Evolutionary conservation across 2,329 filamentous ascomycete species (phyloP).

Genomic region (Talaromyces sp.): DNA sequence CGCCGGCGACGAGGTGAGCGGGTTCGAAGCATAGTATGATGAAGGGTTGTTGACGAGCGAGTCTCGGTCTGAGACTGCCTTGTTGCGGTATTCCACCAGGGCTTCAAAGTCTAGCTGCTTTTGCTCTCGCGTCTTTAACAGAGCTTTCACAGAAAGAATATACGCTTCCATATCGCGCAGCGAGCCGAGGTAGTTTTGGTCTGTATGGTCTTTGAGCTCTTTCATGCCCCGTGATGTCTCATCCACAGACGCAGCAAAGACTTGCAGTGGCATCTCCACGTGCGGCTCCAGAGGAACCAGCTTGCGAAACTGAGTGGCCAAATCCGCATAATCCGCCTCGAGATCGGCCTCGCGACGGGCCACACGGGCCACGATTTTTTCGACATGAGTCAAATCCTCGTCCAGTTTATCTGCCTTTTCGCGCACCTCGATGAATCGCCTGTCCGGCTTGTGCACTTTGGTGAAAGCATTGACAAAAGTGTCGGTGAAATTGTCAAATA

Average conservation of each 20-base stretch:
- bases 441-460: constrained; percentile 92
- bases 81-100: constrained; percentile 90
- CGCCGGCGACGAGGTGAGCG: constrained; percentile 60
- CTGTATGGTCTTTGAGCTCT: constrained; percentile 80
- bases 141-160: constrained; percentile 74
- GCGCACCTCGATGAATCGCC: constrained; percentile 87
- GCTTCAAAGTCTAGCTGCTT: constrained; percentile 98
- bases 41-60: constrained; percentile 61
- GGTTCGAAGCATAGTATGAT: constrained; percentile 51
- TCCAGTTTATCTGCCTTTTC: constrained; percentile 91
- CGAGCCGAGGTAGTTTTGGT: constrained; percentile 90
- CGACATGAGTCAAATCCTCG: constrained; percentile 85
- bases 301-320: constrained; percentile 91
- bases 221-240: constrained; percentile 74
- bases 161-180: constrained; percentile 95
- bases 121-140: constrained; percentile 90
- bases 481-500: constrained; percentile 93
- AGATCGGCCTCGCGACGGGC: constrained; percentile 82
- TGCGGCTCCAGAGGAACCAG: constrained; percentile 84
- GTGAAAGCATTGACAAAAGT: constrained; percentile 96
- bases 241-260: constrained; percentile 81
- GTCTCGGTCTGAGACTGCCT: constrained; percentile 82
- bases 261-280: constrained; percentile 73
- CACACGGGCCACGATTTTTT: constrained; percentile 91
- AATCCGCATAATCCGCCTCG: constrained; percentile 79